These are phyloP conservation scores for Petunia hybrid DNA, from an alignment of 305 asterid genomes.

Conservation along the genomic window DNA sequence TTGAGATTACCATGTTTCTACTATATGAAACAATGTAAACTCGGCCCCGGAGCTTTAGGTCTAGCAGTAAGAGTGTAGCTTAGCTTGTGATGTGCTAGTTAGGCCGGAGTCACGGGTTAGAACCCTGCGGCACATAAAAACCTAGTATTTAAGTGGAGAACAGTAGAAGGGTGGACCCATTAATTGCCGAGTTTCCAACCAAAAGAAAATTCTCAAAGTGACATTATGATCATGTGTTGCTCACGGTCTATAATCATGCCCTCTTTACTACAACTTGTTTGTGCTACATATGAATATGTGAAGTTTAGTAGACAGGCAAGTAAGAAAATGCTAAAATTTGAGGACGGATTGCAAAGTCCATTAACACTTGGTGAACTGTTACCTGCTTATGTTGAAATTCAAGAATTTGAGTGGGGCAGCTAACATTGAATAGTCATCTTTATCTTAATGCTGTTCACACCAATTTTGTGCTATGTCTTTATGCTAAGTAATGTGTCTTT, in stretches of 20 bases:
- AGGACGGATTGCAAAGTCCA: not conserved
- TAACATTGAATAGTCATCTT: not conserved
- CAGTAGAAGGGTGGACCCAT: no score
- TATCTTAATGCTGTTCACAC: not conserved
- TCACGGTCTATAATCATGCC: not conserved
- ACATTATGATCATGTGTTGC: no score
- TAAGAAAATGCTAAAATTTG: no score
- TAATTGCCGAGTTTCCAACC: no score
- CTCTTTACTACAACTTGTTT: not conserved
- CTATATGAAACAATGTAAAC: not conserved
- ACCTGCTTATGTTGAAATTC: not conserved
- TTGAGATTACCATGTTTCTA: not conserved
- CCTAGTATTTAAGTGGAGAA: no score
- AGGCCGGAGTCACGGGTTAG: no score
- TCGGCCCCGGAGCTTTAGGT: no score
- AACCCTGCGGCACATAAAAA: no score
- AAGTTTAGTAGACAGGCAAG: not conserved
- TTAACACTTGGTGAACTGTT: not conserved
- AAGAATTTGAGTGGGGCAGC: not conserved
- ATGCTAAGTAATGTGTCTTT: constrained; percentile 21
- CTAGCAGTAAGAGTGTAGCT: no score
- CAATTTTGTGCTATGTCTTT: constrained; percentile 12
- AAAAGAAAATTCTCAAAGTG: no score
- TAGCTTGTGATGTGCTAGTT: no score
- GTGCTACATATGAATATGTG: not conserved